Conservation (phyloP, 495 filamentous ascomycete species). For the Neurospora hispaniola region DNA sequence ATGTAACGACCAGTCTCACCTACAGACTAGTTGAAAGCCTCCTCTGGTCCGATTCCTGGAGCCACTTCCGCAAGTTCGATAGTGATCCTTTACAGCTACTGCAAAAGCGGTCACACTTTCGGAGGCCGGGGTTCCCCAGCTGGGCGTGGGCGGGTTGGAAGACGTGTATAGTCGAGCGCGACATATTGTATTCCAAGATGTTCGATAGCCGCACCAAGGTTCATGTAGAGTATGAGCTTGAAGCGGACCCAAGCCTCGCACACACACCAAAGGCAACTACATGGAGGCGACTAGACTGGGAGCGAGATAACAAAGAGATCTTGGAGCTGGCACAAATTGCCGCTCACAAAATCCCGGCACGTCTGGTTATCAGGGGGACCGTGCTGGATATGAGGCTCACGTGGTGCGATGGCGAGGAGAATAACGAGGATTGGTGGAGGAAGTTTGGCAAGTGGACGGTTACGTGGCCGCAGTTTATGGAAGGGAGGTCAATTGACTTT, state of each 20-base stretch:
- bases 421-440: not conserved
- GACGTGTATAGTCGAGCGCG: not conserved
- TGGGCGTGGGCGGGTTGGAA: constrained; percentile 6
- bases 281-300: not conserved
- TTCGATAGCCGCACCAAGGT: not conserved
- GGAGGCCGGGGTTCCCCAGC: constrained; percentile 1
- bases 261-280: not conserved
- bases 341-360: not conserved
- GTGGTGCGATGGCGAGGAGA: not conserved
- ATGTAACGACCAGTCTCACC: not conserved
- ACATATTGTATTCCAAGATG: not conserved
- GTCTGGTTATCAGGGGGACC: not conserved
- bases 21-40: not conserved
- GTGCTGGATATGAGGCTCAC: not conserved
- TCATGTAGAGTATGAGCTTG: not conserved
- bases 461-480: not conserved
- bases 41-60: not conserved
- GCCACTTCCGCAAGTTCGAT: not conserved
- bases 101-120: not conserved
- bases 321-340: not conserved
- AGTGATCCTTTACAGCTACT: not conserved
- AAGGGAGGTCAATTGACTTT: not conserved
- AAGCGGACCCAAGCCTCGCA: not conserved
- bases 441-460: not conserved
- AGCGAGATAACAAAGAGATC: not conserved